phyloP scores from a whole-genome alignment of 768 basidiomycete species.

The Tricholoma matsutake region DNA sequence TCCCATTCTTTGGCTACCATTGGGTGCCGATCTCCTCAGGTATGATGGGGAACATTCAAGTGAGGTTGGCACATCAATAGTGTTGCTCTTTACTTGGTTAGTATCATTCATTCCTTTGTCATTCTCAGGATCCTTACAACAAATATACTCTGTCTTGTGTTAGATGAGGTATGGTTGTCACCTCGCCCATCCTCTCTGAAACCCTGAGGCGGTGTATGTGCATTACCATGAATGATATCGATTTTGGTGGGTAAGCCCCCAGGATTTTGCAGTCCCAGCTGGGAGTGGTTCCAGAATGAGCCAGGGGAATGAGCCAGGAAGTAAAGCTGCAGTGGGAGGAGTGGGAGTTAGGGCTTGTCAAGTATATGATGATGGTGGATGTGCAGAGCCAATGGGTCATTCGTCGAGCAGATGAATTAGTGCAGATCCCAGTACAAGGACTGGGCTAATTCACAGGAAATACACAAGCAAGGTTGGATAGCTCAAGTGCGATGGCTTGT shows the following conservation, averaged over 20 bases:
- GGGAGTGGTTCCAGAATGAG: too few species aligned
- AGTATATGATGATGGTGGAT: not conserved
- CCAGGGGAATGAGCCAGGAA: not conserved
- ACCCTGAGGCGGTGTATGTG: not conserved
- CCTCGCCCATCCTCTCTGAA: not conserved
- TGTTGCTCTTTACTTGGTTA: not conserved
- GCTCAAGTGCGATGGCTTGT: too few species aligned
- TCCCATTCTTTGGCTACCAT: not conserved
- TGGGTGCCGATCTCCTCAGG: not conserved
- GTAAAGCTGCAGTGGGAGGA: not conserved
- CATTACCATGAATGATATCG: not conserved
- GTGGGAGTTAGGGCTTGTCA: not conserved
- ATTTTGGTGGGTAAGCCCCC: not conserved
- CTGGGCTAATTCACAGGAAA: too few species aligned
- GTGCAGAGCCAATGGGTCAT: not conserved
- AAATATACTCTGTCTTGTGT: not conserved
- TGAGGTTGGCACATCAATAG: not conserved
- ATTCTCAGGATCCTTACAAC: not conserved
- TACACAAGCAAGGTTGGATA: too few species aligned
- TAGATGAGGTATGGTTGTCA: not conserved
- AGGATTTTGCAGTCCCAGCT: not conserved
- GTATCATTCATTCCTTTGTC: not conserved
- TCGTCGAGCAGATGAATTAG: too few species aligned
- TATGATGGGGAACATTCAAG: not conserved
- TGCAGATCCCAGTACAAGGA: too few species aligned